Evolutionary conservation across 1,284 basidiomycete species (phyloP).

Genomic region (Lignosus rhinocerotis): DNA sequence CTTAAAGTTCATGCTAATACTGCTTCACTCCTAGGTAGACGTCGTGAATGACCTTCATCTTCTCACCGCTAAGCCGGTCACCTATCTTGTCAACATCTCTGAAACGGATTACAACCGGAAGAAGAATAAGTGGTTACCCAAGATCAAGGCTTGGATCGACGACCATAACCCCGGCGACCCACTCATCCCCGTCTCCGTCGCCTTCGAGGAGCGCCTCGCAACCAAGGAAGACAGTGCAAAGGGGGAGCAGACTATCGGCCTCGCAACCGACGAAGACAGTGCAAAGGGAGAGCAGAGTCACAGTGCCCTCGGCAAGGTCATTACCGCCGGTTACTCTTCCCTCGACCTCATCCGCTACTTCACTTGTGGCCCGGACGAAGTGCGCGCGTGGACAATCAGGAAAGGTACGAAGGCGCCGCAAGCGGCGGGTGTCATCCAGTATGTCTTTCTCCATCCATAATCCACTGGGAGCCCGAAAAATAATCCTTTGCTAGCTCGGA

Average conservation of each 20-base stretch:
- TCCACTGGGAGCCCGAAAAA: background rate
- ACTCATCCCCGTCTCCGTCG: constrained; percentile 96
- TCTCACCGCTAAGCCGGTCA: constrained; percentile 96
- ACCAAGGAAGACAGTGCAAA: constrained; percentile 76
- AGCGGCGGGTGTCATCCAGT: constrained; percentile 99
- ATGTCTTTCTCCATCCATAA: constrained; percentile 37
- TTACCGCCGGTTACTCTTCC: constrained; percentile 85
- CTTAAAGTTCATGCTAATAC: background rate
- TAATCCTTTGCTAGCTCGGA: constrained; percentile 60
- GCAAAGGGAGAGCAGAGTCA: constrained; percentile 77
- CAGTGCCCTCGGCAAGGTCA: constrained; percentile 87
- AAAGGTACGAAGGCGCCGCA: constrained; percentile 94
- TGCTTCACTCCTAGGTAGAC: constrained; percentile 71
- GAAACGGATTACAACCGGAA: constrained; percentile 95
- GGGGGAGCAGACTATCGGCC: constrained; percentile 76
- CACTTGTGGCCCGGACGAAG: constrained; percentile 95
- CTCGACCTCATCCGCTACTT: constrained; percentile 95
- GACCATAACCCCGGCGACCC: constrained; percentile 94
- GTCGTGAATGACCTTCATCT: constrained; percentile 92
- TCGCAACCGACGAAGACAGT: constrained; percentile 70
- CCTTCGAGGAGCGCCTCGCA: constrained; percentile 91
- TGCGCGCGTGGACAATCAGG: constrained; percentile 97
- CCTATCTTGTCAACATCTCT: constrained; percentile 97
- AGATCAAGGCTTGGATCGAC: constrained; percentile 99
- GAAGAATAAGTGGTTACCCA: constrained; percentile 99